Evolutionary conservation across 805 yeast species (phyloP).

Genomic region (Cyberlindnera misumaiensis): DNA sequence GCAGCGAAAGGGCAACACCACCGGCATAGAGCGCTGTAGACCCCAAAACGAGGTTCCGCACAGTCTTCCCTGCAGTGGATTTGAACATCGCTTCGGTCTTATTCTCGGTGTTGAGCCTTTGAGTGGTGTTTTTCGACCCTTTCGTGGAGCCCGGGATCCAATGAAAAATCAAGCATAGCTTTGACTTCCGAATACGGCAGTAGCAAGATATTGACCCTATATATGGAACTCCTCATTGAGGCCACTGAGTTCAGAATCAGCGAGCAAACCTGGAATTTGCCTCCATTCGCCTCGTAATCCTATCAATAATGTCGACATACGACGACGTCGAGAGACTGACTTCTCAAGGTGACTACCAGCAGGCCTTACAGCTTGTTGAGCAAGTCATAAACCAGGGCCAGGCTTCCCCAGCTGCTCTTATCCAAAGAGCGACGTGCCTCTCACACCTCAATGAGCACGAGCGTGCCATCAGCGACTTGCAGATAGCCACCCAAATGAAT

Average conservation of each 20-base stretch:
- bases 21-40: conserved; percentile 42
- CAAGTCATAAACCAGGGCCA: conserved; percentile 15
- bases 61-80: conserved; percentile 26
- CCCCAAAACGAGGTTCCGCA: conserved; percentile 26
- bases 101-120: neutral
- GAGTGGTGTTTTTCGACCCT: neutral
- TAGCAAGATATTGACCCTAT: neutral
- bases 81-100: conserved; percentile 18
- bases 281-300: neutral
- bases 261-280: too few species aligned
- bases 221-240: too few species aligned
- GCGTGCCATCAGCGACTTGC: conserved; percentile 18
- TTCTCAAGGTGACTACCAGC: conserved; percentile 7
- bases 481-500: conserved; percentile 16
- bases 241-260: too few species aligned
- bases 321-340: conserved; percentile 12
- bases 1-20: conserved; percentile 52
- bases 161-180: conserved; percentile 4
- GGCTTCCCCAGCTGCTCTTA: conserved; percentile 14
- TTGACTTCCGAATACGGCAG: conserved; percentile 5
- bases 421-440: conserved; percentile 18
- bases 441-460: conserved; percentile 13
- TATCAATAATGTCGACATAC: conserved; percentile 3
- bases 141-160: conserved; percentile 4
- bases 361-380: conserved; percentile 9